Conservation (phyloP, 108 stramenopile genomes). For the Fragilaria radians region DNA sequence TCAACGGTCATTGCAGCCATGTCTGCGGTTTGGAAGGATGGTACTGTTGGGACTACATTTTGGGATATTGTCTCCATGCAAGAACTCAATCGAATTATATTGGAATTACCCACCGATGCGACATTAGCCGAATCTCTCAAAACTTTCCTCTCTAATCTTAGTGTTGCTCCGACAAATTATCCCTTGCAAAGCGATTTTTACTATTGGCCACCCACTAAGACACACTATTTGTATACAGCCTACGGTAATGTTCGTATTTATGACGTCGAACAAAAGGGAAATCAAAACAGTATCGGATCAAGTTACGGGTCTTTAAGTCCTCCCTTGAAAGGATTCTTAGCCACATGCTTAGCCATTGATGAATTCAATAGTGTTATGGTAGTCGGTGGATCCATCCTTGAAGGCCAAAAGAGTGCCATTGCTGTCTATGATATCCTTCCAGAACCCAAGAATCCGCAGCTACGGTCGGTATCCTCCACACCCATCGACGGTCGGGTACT, state of each 20-base stretch:
- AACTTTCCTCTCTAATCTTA: neutral
- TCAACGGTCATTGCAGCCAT: neutral
- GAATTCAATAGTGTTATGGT: neutral
- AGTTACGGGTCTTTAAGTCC: neutral
- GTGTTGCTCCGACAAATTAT: neutral
- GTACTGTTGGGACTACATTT: neutral
- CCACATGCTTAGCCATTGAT: neutral
- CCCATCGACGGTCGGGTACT: neutral
- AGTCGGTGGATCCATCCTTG: neutral
- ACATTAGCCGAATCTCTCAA: too few relatives aligned
- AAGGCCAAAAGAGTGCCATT: neutral
- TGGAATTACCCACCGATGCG: neutral
- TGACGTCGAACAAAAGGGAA: too few relatives aligned
- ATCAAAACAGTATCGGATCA: neutral
- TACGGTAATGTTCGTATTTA: neutral
- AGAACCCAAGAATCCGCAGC: neutral
- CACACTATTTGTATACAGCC: neutral
- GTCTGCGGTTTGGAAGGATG: neutral
- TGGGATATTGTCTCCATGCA: neutral
- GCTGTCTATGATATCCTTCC: neutral
- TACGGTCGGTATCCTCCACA: neutral
- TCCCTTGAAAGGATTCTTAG: neutral
- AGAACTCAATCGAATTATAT: neutral
- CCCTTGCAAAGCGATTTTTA: neutral
- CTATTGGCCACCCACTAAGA: neutral